A percentile compares a stretch with the other conserved stretches of the same genome.
phyloP scores from a whole-genome alignment of 768 basidiomycete genomes.

The Rhodotorula sphaerocarpa region DNA sequence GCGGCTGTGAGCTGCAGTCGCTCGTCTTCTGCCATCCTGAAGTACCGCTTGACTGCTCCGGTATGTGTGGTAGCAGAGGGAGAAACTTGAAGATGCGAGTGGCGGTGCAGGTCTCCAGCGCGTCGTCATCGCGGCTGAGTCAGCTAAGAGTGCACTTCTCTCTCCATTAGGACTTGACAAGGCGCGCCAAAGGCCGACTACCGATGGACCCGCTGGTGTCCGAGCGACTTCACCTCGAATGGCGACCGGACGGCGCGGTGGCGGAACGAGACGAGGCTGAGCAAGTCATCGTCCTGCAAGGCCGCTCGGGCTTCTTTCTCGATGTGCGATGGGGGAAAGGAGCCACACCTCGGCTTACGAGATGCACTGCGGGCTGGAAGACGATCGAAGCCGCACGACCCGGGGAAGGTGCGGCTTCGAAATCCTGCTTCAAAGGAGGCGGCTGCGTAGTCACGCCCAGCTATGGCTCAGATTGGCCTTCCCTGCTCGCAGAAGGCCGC shows the following conservation, averaged over 20 bases:
- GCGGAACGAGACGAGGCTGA: background rate
- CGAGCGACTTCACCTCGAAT: conserved; percentile 20
- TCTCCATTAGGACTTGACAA: background rate
- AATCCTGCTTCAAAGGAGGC: too few relatives aligned
- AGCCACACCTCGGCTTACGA: background rate
- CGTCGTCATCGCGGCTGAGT: background rate
- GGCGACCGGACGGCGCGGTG: conserved; percentile 12
- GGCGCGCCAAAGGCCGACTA: too few relatives aligned
- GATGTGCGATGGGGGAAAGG: conserved; percentile 16
- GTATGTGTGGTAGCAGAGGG: background rate
- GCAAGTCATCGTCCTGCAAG: conserved; percentile 16
- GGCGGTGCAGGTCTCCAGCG: background rate
- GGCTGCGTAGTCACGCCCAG: too few relatives aligned
- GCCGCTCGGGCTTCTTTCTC: conserved; percentile 19
- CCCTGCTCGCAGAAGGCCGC: background rate
- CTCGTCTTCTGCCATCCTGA: background rate
- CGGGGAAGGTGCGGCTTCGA: conserved; percentile 8
- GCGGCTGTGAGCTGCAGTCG: background rate
- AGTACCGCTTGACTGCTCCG: too few relatives aligned
- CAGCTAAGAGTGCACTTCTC: too few relatives aligned
- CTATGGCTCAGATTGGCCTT: background rate
- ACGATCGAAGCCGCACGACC: background rate
- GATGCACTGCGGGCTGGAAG: conserved; percentile 30
- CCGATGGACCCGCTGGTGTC: conserved; percentile 18
- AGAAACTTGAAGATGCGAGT: background rate